Evolutionary conservation across 2,329 filamentous ascomycete species (phyloP).

Genomic region (Triangularia verruculosa): DNA sequence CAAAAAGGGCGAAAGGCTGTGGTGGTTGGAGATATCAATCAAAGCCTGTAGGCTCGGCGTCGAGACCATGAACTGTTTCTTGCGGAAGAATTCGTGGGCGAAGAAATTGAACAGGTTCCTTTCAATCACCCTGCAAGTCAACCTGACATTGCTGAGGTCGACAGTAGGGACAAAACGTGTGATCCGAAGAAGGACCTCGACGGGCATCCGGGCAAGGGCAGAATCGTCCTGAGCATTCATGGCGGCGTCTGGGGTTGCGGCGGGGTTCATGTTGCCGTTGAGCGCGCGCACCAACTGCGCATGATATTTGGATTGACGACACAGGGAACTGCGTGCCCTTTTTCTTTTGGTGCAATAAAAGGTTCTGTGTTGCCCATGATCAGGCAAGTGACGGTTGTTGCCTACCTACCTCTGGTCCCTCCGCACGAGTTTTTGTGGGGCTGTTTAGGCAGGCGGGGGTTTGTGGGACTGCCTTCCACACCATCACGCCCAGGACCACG

Average conservation of each 20-base stretch:
- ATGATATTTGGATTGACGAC: no score
- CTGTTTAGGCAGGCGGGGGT: not conserved
- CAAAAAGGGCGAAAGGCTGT: slow-evolving; percentile 40
- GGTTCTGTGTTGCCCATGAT: no score
- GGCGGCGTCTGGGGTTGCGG: not conserved
- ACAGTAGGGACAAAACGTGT: slow-evolving; percentile 50
- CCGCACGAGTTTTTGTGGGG: not conserved
- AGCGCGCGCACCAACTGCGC: no score
- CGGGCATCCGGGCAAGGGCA: slow-evolving; percentile 41
- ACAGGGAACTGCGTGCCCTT: no score
- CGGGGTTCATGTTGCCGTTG: no score
- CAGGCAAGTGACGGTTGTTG: not conserved
- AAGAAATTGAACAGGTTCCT: slow-evolving; percentile 53
- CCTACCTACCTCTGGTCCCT: no score
- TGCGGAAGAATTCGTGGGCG: slow-evolving; percentile 60
- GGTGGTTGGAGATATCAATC: slow-evolving; percentile 48
- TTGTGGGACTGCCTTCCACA: not conserved
- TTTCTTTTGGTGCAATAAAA: not conserved
- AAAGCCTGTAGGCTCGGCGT: slow-evolving; percentile 54
- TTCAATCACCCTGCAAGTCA: slow-evolving; percentile 55
- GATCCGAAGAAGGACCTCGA: slow-evolving; percentile 58
- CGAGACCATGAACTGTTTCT: slow-evolving; percentile 64
- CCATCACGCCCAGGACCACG: no score
- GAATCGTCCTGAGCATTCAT: slow-evolving; percentile 14
- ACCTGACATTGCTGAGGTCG: slow-evolving; percentile 54